Evolutionary conservation across 108 stramenopile species (phyloP).

Genomic region (Skeletonema tropicum): DNA sequence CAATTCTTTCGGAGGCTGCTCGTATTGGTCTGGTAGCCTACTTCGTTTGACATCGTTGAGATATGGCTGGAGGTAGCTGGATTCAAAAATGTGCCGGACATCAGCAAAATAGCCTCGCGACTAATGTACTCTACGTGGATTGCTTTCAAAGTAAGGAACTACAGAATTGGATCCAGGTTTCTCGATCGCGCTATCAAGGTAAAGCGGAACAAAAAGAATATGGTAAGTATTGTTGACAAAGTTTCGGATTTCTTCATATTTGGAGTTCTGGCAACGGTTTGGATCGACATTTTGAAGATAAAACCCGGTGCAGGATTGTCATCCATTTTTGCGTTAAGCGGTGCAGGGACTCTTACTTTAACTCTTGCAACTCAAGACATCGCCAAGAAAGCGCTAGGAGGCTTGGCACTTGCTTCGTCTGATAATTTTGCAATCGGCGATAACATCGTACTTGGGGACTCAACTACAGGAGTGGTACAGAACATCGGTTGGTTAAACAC

Average conservation of each 20-base stretch:
- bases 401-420: conserved; percentile 57
- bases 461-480: conserved; percentile 54
- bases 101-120: conserved; percentile 31
- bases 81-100: conserved; percentile 26
- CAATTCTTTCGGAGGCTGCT: conserved; percentile 37
- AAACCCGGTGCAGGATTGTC: conserved; percentile 50
- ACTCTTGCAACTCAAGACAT: conserved; percentile 55
- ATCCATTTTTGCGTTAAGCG: conserved; percentile 63
- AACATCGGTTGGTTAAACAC: conserved; percentile 62
- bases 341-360: conserved; percentile 59
- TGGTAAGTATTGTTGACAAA: conserved; percentile 42
- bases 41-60: conserved; percentile 42
- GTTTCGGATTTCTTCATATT: conserved; percentile 45
- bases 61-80: conserved; percentile 43
- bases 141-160: conserved; percentile 24
- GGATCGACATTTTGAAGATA: conserved; percentile 56
- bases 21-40: conserved; percentile 42
- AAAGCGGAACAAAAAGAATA: conserved; percentile 15
- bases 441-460: conserved; percentile 63
- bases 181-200: conserved; percentile 23
- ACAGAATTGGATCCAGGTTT: conserved; percentile 28
- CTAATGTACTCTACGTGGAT: conserved; percentile 43
- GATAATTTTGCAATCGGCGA: conserved; percentile 68
- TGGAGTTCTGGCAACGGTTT: conserved; percentile 26
- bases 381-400: conserved; percentile 51